Evolutionary conservation across 208 protist genomes (phyloP), one percentile per base, ranked within the genome.

Genomic region (Zelonia costaricensis): DNA sequence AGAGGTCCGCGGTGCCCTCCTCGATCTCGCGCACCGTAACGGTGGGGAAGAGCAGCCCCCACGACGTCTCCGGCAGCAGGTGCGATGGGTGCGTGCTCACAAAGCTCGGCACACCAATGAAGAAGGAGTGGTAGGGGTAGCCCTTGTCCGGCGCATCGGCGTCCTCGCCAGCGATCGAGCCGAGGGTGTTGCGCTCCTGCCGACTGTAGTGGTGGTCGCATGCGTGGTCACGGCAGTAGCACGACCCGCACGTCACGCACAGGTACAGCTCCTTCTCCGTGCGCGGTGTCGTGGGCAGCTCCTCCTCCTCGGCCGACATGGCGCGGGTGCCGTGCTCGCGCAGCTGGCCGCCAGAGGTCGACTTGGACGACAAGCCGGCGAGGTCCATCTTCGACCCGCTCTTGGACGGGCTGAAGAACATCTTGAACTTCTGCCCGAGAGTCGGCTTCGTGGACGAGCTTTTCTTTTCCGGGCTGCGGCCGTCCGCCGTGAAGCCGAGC

Each of bases 211-310:
- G 61, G 52, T 93, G 87, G 13, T 76, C 71, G 27, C 56, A 66
- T 20, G 62, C 76, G 59, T 93, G 87, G 25, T 82, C 67, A 18
- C 51, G 23, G 57, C 87, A 93, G 73, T 85, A 93, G 54, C 83
- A 93, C 27, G 54, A 56, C 18, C 69, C 80, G 30, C 87, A 93
- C 18, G 84, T 84, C 18, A 79, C 69, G 39, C 87, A 93, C 23
- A 93, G 58, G 52, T 85, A 91, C 28, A 93, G 42, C 53, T 89
- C 78, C 40, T 80, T 65, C 31, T 78, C 69, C 10, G 66, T 77
- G 18, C 77, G 65, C n/a, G 77, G 77, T 43, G 77, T 84, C 3
- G 49, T 63, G 2, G 77, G 73, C 47, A 76, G 68, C 53, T 84
- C 72, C 73, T 80, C 73, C 35, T 84, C 77, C 36, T 71, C 69